Evolutionary conservation across 352 stramenopile species (phyloP), one percentile per base, ranked within the genome.

Genomic region (Phytophthora pinifolia): DNA sequence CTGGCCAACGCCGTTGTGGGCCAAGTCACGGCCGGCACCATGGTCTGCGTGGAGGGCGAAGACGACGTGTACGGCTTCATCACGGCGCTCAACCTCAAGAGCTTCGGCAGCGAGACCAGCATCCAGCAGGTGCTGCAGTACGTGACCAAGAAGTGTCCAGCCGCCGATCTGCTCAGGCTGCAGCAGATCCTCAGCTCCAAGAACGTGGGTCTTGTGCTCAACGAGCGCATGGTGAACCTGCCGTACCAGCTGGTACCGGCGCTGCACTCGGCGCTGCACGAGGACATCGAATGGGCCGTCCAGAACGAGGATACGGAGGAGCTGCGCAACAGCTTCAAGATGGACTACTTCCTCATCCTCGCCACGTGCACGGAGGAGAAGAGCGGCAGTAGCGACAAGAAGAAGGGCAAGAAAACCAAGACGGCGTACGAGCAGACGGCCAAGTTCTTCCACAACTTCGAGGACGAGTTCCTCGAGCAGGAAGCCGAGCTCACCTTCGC

Each of bases 21-120:
- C 46, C 85, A 95, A 62, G 81, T 88, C 27, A 72, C 72, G 6
- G 74, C 68, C 1, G 85, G 85, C 18, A 92, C 85, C 15, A 92
- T 93, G 79, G 78, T 93, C 25, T 91, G 83, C 45, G 79, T 74
- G 18, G 83, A 92, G 25, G 83, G 78, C 13, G 83, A 95, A 48
- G 68, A 79, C 27, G 85, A 93, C 48, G 79, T 87, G 5, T 95
- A 92, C 62, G 85, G 83, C n/a, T 92, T 95, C 59, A 83, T 91
- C 62, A 95, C 85, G 44, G 77, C 79, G 25, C 63, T 95, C 4
- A 88, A 81, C 17, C 65, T 95, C 5, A 62, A 70, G 44, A 67
- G 69, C 7, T 87, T 87, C 52, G 50, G 58, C 17, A 46, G 75
- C 9, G 70, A 79, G 47, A 75, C 45, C 8, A 87, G 77, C 43